Conservation (phyloP, 805 yeast genomes). For the Yamadazyma paraphyllophila region DNA sequence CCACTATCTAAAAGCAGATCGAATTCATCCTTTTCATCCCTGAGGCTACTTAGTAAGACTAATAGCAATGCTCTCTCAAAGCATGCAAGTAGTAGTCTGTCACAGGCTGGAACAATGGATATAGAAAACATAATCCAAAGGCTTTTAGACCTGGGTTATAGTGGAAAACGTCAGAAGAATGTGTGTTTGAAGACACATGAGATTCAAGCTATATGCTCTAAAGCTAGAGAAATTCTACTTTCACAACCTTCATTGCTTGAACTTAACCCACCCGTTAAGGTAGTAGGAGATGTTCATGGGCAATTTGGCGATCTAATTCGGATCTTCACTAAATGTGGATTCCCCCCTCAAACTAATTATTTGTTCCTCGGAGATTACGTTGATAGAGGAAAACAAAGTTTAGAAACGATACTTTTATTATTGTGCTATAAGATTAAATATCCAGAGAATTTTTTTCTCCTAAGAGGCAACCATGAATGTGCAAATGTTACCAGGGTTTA, state of each 20-base stretch:
- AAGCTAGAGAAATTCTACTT: constrained; percentile 84
- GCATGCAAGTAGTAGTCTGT: constrained; percentile 11
- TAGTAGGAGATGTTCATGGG: constrained; percentile 95
- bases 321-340: constrained; percentile 91
- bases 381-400: constrained; percentile 93
- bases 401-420: constrained; percentile 85
- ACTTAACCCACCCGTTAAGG: constrained; percentile 80
- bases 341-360: constrained; percentile 92
- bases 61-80: constrained; percentile 10
- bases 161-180: constrained; percentile 87
- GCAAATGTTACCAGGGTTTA: constrained; percentile 95
- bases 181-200: constrained; percentile 89
- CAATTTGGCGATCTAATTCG: constrained; percentile 91
- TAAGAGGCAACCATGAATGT: constrained; percentile 96
- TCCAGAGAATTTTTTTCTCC: constrained; percentile 90
- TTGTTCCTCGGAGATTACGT: constrained; percentile 95
- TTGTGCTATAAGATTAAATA: constrained; percentile 93
- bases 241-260: constrained; percentile 90
- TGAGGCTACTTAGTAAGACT: constrained; percentile 9
- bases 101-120: constrained; percentile 33
- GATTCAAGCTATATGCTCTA: constrained; percentile 79
- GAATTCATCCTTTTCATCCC: constrained; percentile 14
- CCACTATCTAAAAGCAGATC: constrained; percentile 13
- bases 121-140: constrained; percentile 90
- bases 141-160: constrained; percentile 91